These are phyloP conservation scores for Penicillium roqueforti DNA, from an alignment of 495 filamentous ascomycete genomes.

Conservation along the genomic window DNA sequence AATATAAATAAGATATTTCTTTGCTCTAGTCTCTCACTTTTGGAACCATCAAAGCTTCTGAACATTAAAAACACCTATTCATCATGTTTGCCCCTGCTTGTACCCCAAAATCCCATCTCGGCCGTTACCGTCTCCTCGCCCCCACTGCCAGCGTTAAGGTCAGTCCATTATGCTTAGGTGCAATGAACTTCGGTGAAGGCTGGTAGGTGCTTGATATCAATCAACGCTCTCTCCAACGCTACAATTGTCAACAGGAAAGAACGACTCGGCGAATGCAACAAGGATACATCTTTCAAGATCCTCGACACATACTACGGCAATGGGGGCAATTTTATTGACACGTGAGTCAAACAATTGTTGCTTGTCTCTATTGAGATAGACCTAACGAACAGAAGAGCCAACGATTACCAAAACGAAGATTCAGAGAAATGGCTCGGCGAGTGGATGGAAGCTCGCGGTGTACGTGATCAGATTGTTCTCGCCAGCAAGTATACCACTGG, in stretches of 20 bases:
- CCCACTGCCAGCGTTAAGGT: constrained; percentile 56
- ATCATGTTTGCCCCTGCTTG: constrained; percentile 11
- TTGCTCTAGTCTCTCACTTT: too few species aligned
- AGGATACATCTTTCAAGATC: constrained; percentile 58
- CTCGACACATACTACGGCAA: constrained; percentile 62
- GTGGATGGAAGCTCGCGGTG: constrained; percentile 56
- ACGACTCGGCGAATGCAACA: constrained; percentile 55
- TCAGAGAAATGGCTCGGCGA: constrained; percentile 73
- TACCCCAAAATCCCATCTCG: constrained; percentile 36
- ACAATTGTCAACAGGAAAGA: constrained; percentile 30
- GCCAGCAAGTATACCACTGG: constrained; percentile 67
- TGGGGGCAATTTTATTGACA: constrained; percentile 80
- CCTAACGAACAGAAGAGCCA: constrained; percentile 34
- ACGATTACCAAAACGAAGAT: constrained; percentile 64
- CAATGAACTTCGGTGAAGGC: constrained; percentile 59
- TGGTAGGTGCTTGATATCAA: constrained; percentile 29
- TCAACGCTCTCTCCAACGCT: background rate
- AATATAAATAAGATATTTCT: too few species aligned
- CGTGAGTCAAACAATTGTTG: too few species aligned
- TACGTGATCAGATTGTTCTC: constrained; percentile 61
- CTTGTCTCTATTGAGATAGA: too few species aligned
- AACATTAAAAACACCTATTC: too few species aligned
- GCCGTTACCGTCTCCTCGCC: constrained; percentile 56
- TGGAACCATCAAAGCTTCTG: too few species aligned
- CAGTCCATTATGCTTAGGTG: constrained; percentile 57